These are phyloP conservation scores for Arabis alpina DNA, from an alignment of 345 rosid species.

Conservation along the genomic window DNA sequence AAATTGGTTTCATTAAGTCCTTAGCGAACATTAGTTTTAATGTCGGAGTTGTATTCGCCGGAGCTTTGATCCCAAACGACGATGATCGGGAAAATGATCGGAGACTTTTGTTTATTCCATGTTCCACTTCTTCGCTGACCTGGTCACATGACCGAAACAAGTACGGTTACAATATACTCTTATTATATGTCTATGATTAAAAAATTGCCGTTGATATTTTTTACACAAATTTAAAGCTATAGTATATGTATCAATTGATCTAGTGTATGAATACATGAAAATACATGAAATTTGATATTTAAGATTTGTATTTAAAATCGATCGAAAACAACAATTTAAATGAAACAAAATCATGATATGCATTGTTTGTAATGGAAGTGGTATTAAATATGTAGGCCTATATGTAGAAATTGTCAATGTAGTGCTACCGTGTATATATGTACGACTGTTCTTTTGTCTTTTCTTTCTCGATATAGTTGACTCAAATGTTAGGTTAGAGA, in stretches of 20 bases:
- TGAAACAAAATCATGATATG: neutral
- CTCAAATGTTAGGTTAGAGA: conserved; percentile 32
- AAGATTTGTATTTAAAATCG: neutral
- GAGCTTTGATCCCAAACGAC: conserved; percentile 37
- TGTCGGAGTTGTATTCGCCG: conserved; percentile 19
- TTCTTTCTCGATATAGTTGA: conserved; percentile 12
- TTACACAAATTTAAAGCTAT: neutral
- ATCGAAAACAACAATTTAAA: neutral
- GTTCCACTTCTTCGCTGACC: conserved; percentile 86
- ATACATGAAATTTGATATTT: neutral
- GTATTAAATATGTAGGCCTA: conserved; percentile 20
- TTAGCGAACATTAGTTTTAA: conserved; percentile 36
- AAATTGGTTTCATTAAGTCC: conserved; percentile 42
- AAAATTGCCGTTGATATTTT: neutral
- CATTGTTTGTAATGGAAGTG: neutral
- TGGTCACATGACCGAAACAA: conserved; percentile 33
- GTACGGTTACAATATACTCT: neutral
- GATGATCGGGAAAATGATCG: conserved; percentile 46
- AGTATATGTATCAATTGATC: neutral
- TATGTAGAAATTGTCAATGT: conserved; percentile 9
- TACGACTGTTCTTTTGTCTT: conserved; percentile 30
- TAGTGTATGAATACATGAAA: conserved; percentile 6
- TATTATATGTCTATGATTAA: neutral
- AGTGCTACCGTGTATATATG: neutral
- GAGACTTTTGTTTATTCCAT: conserved; percentile 45